Evolutionary conservation across 306 rosid genomes (phyloP).

Genomic region (Lathyrus sativus): DNA sequence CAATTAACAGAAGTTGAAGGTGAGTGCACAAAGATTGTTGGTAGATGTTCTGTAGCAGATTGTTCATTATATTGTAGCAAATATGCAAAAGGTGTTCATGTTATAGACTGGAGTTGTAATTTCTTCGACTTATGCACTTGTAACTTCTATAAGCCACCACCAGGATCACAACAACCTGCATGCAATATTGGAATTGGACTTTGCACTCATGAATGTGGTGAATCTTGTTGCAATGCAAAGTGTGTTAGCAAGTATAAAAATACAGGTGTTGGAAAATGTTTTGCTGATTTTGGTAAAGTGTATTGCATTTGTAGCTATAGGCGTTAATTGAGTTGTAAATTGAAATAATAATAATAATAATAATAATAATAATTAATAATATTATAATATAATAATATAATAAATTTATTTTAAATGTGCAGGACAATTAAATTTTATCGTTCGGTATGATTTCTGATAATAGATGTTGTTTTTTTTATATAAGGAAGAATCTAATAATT

Average conservation of each 20-base stretch:
- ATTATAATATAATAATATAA: no score
- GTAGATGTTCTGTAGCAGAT: not conserved
- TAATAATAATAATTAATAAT: no score
- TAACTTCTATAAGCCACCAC: not conserved
- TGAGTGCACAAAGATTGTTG: not conserved
- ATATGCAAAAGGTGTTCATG: not conserved
- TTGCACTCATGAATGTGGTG: not conserved
- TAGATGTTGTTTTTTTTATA: no score
- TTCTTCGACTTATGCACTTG: not conserved
- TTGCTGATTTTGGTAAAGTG: not conserved
- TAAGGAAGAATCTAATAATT: no score
- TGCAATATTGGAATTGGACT: conserved; percentile 1
- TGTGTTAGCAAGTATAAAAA: not conserved
- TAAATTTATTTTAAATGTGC: no score
- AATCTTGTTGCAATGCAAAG: not conserved
- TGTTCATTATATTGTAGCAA: not conserved
- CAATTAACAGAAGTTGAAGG: not conserved
- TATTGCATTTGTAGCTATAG: not conserved
- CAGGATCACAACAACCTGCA: not conserved
- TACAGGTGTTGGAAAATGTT: not conserved
- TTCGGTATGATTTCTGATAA: no score
- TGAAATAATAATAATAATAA: no score
- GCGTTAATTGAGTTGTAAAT: not conserved
- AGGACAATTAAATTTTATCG: no score
- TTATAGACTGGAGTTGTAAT: not conserved